Evolutionary conservation across 2,329 filamentous ascomycete species (phyloP).

Genomic region (Trichoderma simmonsii): DNA sequence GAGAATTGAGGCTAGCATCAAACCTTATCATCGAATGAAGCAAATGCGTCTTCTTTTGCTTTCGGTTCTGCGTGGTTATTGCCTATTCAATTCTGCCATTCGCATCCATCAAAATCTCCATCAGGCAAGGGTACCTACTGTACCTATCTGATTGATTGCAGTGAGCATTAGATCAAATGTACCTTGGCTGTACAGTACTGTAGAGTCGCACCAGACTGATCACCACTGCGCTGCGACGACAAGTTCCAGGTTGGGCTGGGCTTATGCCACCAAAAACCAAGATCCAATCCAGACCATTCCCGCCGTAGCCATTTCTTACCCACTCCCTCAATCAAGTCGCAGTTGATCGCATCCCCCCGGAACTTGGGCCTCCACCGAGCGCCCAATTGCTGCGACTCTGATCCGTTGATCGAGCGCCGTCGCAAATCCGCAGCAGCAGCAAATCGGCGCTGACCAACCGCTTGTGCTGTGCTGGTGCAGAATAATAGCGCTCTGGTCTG

Average conservation of each 20-base stretch:
- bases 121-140: no score
- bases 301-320: conserved; percentile 4
- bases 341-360: conserved; percentile 8
- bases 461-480: background rate
- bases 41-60: background rate
- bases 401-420: background rate
- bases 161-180: no score
- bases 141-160: background rate
- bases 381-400: background rate
- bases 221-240: background rate
- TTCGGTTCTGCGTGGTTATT: background rate
- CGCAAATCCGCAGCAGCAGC: background rate
- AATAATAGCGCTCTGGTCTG: background rate
- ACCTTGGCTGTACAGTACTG: background rate
- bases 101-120: no score
- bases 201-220: background rate
- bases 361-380: conserved; percentile 14
- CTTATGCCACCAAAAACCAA: background rate
- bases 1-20: background rate
- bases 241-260: background rate
- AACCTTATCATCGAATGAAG: background rate
- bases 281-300: background rate
- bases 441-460: background rate
- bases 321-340: background rate
- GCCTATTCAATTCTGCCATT: no score